Evolutionary conservation across 2,329 filamentous ascomycete genomes (phyloP).

Genomic region (Penicillium sp.): DNA sequence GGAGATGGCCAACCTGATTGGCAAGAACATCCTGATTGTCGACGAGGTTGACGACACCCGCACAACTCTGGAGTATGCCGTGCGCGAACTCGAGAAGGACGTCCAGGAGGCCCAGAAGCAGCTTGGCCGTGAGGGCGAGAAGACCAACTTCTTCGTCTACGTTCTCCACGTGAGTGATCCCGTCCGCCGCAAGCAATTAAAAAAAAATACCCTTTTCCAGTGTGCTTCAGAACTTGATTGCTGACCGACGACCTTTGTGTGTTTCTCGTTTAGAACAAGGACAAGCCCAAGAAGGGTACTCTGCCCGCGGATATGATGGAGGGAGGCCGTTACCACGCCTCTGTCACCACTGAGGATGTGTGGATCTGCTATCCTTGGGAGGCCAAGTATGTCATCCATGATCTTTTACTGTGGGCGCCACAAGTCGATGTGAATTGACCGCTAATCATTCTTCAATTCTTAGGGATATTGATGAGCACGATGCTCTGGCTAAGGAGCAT

Average conservation of each 20-base stretch:
- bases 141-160: conserved; percentile 89
- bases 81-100: conserved; percentile 90
- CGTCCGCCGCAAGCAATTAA: background rate
- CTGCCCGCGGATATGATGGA: conserved; percentile 73
- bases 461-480: conserved; percentile 86
- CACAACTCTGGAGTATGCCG: conserved; percentile 89
- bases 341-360: conserved; percentile 81
- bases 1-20: conserved; percentile 81
- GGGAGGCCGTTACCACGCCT: conserved; percentile 70
- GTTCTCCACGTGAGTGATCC: conserved; percentile 71
- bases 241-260: background rate
- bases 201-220: background rate
- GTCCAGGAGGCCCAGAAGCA: conserved; percentile 73
- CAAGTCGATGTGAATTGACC: background rate
- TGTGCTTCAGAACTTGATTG: background rate
- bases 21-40: conserved; percentile 86
- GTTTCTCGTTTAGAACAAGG: conserved; percentile 66
- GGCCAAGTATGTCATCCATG: conserved; percentile 54
- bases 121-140: conserved; percentile 61
- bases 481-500: conserved; percentile 56
- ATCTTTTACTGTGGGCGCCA: background rate
- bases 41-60: conserved; percentile 95
- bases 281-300: conserved; percentile 88
- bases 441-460: background rate
- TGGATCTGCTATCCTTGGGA: conserved; percentile 99